Base-by-base conservation (phyloP, 768 basidiomycete genomes). In the Asterophora lycoperdoides region DNA sequence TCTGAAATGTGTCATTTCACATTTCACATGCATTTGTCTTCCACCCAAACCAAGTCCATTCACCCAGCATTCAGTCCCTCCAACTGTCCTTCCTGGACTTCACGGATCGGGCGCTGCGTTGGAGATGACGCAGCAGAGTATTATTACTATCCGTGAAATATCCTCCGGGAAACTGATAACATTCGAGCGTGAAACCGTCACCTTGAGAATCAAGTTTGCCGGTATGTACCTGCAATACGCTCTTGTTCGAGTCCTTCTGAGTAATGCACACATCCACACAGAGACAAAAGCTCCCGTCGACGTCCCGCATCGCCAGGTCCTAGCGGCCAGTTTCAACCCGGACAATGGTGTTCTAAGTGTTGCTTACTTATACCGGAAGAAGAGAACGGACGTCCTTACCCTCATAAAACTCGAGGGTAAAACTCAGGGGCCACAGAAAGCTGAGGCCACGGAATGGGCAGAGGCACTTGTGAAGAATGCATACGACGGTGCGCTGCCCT, bases 401-500 rank as follows among this genome's bases (percentile, higher is more conserved):
- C 68, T 86, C 26, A 61, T 65, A 30, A 68, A 72, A 19, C 41
- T 80, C 33, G 68, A 68, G 13, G 82, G 83, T 5, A 58, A 68
- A 8, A 64, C 74, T 5, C 46, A 63, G 23, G 65, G 68, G 8
- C 64, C 60, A 1, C 65, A 75, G 40, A 61, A 62, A 11, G 54
- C 59, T 19, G 48, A 51, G 4, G 73, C 73, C 2, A 52, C 64
- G 15, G 68, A 75, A 42, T 91, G 87, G 83, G 73, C 75, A 13
- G 69, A 72, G 41, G 60, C 66, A 3, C 63, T 87, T 17, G 75
- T 85, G 71, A 65, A 73, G 5, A 61, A 69, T 28, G 76, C 84
- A 8, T 91, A 92, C 61, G 72, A 76, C 58, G 84, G 90, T 83
- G 50, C 42, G 68, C 41, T 36, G 18, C 39, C 37, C 35, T 41